Evolutionary conservation across 2,329 filamentous ascomycete species (phyloP).

Genomic region (Helotiales sp.): DNA sequence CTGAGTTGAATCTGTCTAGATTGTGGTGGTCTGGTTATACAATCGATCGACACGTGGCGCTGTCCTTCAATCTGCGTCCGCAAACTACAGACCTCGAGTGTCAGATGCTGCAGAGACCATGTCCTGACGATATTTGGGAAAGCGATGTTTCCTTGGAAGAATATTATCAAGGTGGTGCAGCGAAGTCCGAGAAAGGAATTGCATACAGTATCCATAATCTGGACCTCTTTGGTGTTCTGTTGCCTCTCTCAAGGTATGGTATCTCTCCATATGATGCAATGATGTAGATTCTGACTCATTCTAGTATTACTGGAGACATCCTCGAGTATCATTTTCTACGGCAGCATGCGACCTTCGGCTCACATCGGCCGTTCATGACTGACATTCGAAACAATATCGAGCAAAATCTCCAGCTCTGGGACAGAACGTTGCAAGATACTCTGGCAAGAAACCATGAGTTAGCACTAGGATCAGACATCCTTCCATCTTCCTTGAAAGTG

Average conservation of each 20-base stretch:
- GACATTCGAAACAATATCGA: conserved; percentile 2
- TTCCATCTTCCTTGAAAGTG: background rate
- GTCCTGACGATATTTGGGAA: background rate
- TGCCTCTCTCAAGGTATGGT: conserved; percentile 1
- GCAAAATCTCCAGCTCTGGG: background rate
- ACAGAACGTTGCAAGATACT: background rate
- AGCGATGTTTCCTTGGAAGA: background rate
- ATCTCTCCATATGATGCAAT: background rate
- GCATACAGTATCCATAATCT: background rate
- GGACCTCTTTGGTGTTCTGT: conserved; percentile 1
- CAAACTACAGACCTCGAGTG: background rate
- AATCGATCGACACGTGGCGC: conserved; percentile 4
- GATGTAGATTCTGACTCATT: background rate
- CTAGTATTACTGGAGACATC: background rate
- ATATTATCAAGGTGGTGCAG: background rate
- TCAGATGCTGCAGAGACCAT: background rate
- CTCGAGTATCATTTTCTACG: conserved; percentile 1
- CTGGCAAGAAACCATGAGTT: background rate
- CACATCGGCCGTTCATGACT: background rate
- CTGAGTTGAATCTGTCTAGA: background rate
- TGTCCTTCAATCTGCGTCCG: conserved; percentile 3
- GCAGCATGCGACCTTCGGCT: background rate
- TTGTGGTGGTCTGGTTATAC: conserved; percentile 13
- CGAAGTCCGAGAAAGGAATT: background rate
- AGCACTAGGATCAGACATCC: background rate